These are phyloP conservation scores for Yamadazyma conglobata DNA, from an alignment of 1,139 yeast species.

Conservation along the genomic window DNA sequence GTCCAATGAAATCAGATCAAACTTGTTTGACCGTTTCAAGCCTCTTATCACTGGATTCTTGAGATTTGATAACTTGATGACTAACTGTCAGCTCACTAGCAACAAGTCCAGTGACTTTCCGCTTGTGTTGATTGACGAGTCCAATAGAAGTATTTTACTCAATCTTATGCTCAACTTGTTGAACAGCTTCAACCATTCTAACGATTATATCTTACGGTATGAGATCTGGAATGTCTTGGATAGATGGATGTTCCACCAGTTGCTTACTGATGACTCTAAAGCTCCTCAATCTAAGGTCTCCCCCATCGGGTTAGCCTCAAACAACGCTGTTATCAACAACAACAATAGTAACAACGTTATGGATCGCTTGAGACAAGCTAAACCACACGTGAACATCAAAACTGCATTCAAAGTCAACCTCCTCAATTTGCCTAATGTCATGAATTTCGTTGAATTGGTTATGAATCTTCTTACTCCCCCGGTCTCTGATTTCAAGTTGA, in stretches of 20 bases:
- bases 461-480: constrained; percentile 30
- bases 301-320: no score
- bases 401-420: constrained; percentile 34
- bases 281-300: no score
- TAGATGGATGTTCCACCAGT: constrained; percentile 60
- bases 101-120: constrained; percentile 24
- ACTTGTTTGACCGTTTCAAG: constrained; percentile 32
- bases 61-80: constrained; percentile 39
- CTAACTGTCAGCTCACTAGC: constrained; percentile 12
- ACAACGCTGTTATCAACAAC: no score
- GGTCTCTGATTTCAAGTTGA: constrained; percentile 28
- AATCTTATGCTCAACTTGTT: constrained; percentile 41
- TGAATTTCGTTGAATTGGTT: constrained; percentile 59
- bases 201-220: constrained; percentile 32
- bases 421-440: constrained; percentile 49
- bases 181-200: constrained; percentile 46
- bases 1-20: constrained; percentile 26
- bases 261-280: no score
- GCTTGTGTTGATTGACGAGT: constrained; percentile 25
- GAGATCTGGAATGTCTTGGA: constrained; percentile 72
- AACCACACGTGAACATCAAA: constrained; percentile 26
- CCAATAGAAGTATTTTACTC: constrained; percentile 32
- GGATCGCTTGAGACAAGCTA: no score
- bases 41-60: constrained; percentile 38
- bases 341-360: no score